A percentile compares a stretch with the other conserved stretches of the same genome.
These are phyloP conservation scores for Ophiostoma sp. DNA, from an alignment of 2,329 filamentous ascomycete species.

Conservation along the genomic window DNA sequence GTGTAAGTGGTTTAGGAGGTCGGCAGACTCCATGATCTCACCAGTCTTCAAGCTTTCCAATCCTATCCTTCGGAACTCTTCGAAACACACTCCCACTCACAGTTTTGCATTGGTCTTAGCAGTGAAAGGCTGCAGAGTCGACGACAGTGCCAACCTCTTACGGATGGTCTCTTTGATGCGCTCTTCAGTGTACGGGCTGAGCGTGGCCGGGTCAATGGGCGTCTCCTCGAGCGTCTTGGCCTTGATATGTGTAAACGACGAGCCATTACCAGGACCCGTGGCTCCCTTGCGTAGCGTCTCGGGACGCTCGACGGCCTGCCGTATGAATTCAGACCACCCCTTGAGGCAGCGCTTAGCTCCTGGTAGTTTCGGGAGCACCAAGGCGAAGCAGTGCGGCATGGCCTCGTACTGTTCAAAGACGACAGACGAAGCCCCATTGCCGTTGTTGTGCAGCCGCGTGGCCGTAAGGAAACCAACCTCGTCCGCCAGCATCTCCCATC, in stretches of 20 bases:
- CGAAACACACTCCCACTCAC: neutral
- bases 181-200: slow-evolving; percentile 48
- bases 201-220: slow-evolving; percentile 43
- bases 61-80: neutral
- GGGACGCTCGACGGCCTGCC: slow-evolving; percentile 29
- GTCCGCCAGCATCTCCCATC: slow-evolving; percentile 71
- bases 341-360: slow-evolving; percentile 54
- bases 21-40: neutral
- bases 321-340: slow-evolving; percentile 59
- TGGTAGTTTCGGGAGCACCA: slow-evolving; percentile 52
- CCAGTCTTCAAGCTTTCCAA: neutral
- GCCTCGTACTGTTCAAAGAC: slow-evolving; percentile 73
- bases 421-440: slow-evolving; percentile 62
- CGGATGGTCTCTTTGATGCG: slow-evolving; percentile 45
- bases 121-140: slow-evolving; percentile 30
- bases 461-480: slow-evolving; percentile 66
- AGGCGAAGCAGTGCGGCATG: slow-evolving; percentile 75
- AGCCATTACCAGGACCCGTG: slow-evolving; percentile 33
- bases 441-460: slow-evolving; percentile 46
- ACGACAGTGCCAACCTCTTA: neutral
- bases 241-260: slow-evolving; percentile 48
- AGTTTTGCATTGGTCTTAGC: neutral
- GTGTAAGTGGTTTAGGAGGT: neutral
- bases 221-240: slow-evolving; percentile 54
- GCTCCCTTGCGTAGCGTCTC: slow-evolving; percentile 11